A percentile compares a stretch with the other conserved stretches of the same genome.
Conservation (phyloP, 2,329 filamentous ascomycete genomes). For the Exophiala alcalophila region DNA sequence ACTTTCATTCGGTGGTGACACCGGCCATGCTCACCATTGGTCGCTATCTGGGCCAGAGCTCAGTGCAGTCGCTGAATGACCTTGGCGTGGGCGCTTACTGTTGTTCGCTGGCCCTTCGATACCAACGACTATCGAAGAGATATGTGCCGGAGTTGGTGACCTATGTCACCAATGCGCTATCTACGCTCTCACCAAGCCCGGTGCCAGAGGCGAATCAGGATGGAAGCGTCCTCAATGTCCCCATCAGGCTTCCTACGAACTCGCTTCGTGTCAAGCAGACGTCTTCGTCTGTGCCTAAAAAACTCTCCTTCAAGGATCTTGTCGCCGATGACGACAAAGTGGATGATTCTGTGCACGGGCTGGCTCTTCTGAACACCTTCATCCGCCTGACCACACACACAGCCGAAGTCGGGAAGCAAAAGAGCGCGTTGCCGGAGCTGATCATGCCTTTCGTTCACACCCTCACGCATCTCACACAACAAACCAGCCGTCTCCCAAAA, state of each 20-base stretch:
- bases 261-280: conserved; percentile 49
- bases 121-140: conserved; percentile 77
- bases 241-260: conserved; percentile 39
- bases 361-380: conserved; percentile 39
- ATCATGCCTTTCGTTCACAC: conserved; percentile 64
- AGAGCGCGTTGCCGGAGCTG: conserved; percentile 73
- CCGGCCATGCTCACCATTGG: conserved; percentile 83
- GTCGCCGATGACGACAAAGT: conserved; percentile 5
- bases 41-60: conserved; percentile 76
- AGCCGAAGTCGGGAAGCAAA: conserved; percentile 69
- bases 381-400: conserved; percentile 65
- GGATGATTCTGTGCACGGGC: conserved; percentile 1
- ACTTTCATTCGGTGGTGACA: conserved; percentile 93
- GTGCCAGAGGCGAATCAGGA: conserved; percentile 14
- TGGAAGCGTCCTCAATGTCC: conserved; percentile 17
- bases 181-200: conserved; percentile 51
- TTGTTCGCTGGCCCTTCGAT: conserved; percentile 74
- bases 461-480: conserved; percentile 55
- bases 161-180: conserved; percentile 73
- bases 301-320: conserved; percentile 51
- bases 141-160: conserved; percentile 87
- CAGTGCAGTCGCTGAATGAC: conserved; percentile 63
- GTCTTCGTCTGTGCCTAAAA: conserved; percentile 44
- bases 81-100: conserved; percentile 73
- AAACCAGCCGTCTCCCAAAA: conserved; percentile 46